phyloP scores from a whole-genome alignment of 1,284 basidiomycete genomes.

The Apiotrichum domesticum region DNA sequence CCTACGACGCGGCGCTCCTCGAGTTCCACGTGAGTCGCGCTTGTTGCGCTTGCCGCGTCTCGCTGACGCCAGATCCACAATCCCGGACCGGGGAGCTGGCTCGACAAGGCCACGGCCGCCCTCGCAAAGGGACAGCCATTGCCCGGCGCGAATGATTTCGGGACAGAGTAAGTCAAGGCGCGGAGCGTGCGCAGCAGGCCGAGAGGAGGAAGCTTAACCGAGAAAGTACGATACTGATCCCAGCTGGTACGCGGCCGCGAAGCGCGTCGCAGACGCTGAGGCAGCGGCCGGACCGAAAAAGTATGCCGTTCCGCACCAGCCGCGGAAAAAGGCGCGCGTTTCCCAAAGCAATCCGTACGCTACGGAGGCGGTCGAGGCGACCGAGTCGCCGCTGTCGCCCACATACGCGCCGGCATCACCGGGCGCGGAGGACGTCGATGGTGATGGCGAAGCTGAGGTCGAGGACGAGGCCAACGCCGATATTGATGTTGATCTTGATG shows the following conservation, averaged over 20 bases:
- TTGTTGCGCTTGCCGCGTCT: not conserved
- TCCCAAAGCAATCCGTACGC: not conserved
- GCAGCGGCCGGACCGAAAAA: not conserved
- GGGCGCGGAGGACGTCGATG: not conserved
- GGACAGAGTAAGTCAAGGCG: conserved; percentile 29
- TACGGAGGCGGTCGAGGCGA: not conserved
- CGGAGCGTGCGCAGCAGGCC: too few species aligned
- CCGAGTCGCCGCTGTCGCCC: conserved; percentile 15
- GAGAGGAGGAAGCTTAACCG: not conserved
- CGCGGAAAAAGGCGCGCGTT: too few species aligned
- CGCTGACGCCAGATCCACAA: conserved; percentile 33
- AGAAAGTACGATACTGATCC: not conserved
- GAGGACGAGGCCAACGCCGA: not conserved
- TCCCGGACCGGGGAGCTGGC: conserved; percentile 46
- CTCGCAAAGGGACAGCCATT: conserved; percentile 35
- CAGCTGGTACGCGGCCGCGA: conserved; percentile 18
- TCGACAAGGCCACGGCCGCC: conserved; percentile 46
- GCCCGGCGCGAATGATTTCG: conserved; percentile 29
- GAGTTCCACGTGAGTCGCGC: conserved; percentile 41
- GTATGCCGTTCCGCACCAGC: too few species aligned
- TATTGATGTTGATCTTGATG: not conserved
- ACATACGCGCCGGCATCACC: not conserved
- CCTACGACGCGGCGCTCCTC: conserved; percentile 43
- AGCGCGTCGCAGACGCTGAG: conserved; percentile 5
- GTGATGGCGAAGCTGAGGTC: not conserved